Evolutionary conservation across 495 filamentous ascomycete species (phyloP), one percentile per base, ranked within the genome.

Genomic region (Cetradonia linearis): DNA sequence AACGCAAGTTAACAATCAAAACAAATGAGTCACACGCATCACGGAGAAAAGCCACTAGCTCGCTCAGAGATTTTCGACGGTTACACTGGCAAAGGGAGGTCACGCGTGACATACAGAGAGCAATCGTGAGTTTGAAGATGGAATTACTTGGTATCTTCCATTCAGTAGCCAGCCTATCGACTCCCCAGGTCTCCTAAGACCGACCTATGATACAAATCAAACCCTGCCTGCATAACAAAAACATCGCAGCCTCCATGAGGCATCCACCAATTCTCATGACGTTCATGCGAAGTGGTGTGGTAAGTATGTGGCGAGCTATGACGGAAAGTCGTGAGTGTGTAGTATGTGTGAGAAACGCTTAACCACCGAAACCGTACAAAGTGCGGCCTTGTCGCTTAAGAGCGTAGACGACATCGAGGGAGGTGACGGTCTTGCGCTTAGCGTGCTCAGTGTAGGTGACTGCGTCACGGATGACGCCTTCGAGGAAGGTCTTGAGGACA

Each of bases 401-500:
- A 68, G 89, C 90, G 70, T 95, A 96, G 77, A 96, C 92, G 59
- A 96, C 92, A 71, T 97, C 92, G 70, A 95, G 86, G 27, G 90
- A 95, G 49, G 91, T 95, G 79, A 96, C 91, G 53, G 91, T 96
- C 88, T 96, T 96, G 76, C 91, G 87, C 85, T 94, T 94, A 81
- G 90, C 89, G 82, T 94, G 89, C 81, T 96, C 91, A 65, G 89
- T 95, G 85, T 95, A 98, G 74, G 94, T 96, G 81, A 97, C 92
- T 67, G 92, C 92, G 67, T 96, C 92, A 81, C 90, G 91, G 77
- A 99, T 99, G 81, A 99, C 94, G 81, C 92, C 91, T 81, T 99
- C 94, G 70, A 99, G 91, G 91, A 99, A 99, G 79, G 93, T 94
- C 89, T 99, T 99, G 70, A 99, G 87, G 70, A 99, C 94, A 86